Evolutionary conservation across 306 rosid species (phyloP).

Genomic region (Rosa persica): DNA sequence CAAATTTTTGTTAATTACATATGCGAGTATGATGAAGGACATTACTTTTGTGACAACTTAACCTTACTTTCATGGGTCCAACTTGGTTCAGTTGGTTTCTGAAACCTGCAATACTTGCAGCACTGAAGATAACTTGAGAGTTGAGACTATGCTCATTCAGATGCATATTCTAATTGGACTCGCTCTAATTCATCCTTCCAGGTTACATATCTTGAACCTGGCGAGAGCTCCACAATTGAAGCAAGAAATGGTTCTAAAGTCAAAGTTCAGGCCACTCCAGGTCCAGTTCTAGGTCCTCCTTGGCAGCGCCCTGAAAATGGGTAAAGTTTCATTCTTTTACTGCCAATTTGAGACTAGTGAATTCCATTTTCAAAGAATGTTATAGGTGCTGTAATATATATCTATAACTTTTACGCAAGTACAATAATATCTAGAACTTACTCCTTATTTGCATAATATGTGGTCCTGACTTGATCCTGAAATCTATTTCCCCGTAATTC

Average conservation of each 20-base stretch:
- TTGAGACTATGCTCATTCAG: too few species aligned
- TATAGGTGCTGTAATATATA: neutral
- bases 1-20: neutral
- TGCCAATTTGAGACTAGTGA: neutral
- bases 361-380: neutral
- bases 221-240: constrained; percentile 74
- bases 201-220: constrained; percentile 87
- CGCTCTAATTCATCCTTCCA: constrained; percentile 26
- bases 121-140: too few species aligned
- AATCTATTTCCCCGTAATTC: neutral
- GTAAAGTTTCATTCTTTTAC: constrained; percentile 41
- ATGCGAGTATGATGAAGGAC: neutral
- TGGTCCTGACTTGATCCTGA: neutral
- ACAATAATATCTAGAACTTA: neutral
- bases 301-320: constrained; percentile 99
- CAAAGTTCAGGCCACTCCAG: constrained; percentile 74
- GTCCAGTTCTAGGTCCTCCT: constrained; percentile 96
- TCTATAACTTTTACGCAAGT: too few species aligned
- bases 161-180: neutral
- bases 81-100: constrained; percentile 7
- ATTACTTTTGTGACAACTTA: neutral
- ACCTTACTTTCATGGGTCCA: neutral
- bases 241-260: constrained; percentile 56
- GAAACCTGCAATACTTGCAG: neutral
- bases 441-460: neutral